Base-by-base conservation (phyloP, 805 yeast species). In the Hanseniaspora valbyensis region DNA sequence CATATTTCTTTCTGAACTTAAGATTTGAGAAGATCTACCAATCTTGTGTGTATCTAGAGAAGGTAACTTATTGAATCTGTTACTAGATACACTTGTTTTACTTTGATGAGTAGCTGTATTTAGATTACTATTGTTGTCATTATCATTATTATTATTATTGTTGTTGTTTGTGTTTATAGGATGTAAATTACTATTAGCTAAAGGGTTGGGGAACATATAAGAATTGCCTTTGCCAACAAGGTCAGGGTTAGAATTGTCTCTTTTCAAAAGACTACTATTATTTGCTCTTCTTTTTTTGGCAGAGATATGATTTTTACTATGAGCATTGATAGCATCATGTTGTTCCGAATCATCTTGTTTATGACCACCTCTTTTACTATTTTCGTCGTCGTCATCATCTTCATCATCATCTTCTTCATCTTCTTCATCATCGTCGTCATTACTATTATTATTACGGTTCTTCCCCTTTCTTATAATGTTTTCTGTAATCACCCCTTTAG, bases 311-410 rank as follows among this genome's bases (percentile, higher is more conserved):
- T 13, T 53, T 38, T 37, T 36, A 4, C 24, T 34, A 5, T 18
- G 21, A 7, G 24, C 7, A 5, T 8, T 18, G 22, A 14, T 55
- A 29, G 46, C 54, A 12, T 52, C 56, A 16, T 46, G 53, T 8
- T 44, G 54, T 18, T 54, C 54, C n/a, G n/a, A n/a, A n/a, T n/a
- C n/a, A n/a, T n/a, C n/a, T 18, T 49, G 52, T 18, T 48, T 55
- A 13, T 52, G 54, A 19, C 42, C 54, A 30, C 46, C 54, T 36
- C 45, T 54, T 41, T 53, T 52, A 14, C 45, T 52, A 13, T 9
- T 44, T 21, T 42, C 53, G 9, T 21, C 37, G 29, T 42, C 40
- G 18, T 45, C 43, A 22, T 41, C 43, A n/a, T 19, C 41, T 18
- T 32, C 45, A 32, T 43, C 29, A n/a, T 40, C 51, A 26, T 46